phyloP scores from a whole-genome alignment of 2,329 filamentous ascomycete species.

The Cladophialophora exuberans region DNA sequence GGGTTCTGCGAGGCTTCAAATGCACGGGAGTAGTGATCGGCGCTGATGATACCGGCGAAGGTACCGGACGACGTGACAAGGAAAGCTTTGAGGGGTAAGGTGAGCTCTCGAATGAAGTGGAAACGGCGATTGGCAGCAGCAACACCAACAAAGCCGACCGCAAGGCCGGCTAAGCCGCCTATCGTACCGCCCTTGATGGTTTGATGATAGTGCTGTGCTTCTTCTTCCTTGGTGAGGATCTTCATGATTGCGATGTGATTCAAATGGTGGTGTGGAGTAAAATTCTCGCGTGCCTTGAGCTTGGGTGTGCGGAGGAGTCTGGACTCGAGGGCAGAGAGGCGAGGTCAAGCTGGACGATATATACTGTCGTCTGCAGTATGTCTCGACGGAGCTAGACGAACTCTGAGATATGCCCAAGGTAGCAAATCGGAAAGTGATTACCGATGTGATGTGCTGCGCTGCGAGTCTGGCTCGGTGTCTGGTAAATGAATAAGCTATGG shows the following conservation, averaged over 20 bases:
- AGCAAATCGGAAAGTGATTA: constrained; percentile 26
- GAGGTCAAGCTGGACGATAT: not conserved
- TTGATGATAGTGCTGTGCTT: constrained; percentile 78
- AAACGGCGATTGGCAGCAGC: constrained; percentile 71
- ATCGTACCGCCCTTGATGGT: constrained; percentile 76
- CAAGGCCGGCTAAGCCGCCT: constrained; percentile 71
- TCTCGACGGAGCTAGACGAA: not conserved
- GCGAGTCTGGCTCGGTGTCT: not conserved
- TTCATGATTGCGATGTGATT: constrained; percentile 66
- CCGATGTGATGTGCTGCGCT: not conserved
- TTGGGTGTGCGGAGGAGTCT: not conserved
- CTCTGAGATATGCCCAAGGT: too few species aligned
- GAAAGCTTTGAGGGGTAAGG: constrained; percentile 88
- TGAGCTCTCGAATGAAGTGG: constrained; percentile 76
- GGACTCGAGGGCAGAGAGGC: not conserved
- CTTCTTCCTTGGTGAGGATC: constrained; percentile 92
- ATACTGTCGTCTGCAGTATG: not conserved
- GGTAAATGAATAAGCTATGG: constrained; percentile 17
- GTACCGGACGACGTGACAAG: constrained; percentile 80
- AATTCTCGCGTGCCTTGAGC: not conserved
- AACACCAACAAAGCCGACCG: constrained; percentile 69
- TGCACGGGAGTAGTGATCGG: constrained; percentile 71
- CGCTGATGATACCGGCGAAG: constrained; percentile 84
- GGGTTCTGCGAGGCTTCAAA: constrained; percentile 75
- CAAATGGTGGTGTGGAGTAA: not conserved